Conservation (phyloP, 768 basidiomycete species). For the Pleurotus cornucopiae region DNA sequence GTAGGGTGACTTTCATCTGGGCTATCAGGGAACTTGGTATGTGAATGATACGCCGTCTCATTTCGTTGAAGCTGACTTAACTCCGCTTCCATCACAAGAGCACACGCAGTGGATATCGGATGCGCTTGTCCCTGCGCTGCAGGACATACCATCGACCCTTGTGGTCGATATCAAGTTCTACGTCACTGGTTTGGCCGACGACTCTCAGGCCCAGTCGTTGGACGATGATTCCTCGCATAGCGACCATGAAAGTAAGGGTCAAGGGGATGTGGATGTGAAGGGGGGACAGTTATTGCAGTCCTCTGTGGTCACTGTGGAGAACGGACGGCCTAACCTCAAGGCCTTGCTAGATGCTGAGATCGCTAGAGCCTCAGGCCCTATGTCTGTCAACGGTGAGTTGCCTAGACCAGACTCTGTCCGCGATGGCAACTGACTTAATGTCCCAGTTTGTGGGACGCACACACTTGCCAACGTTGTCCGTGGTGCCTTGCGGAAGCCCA, state of each 20-base stretch:
- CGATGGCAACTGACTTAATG: too few relatives aligned
- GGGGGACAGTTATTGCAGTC: conserved; percentile 16
- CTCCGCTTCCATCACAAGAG: conserved; percentile 13
- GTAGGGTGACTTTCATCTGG: conserved; percentile 39
- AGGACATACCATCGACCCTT: conserved; percentile 23
- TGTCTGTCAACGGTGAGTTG: conserved; percentile 37
- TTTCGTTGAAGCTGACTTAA: background rate
- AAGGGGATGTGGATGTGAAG: conserved; percentile 11
- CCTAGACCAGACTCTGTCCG: background rate
- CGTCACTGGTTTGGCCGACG: conserved; percentile 26
- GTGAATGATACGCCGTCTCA: conserved; percentile 17
- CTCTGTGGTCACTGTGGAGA: conserved; percentile 21
- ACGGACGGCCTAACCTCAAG: conserved; percentile 40
- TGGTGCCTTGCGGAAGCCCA: conserved; percentile 26
- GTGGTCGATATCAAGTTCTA: conserved; percentile 35
- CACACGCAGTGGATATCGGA: conserved; percentile 45
- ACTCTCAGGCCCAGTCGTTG: conserved; percentile 12
- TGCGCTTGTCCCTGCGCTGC: conserved; percentile 26
- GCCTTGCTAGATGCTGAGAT: conserved; percentile 34
- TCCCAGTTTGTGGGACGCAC: conserved; percentile 29
- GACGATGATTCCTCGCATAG: conserved; percentile 17
- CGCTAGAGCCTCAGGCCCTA: conserved; percentile 20
- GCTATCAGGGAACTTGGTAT: conserved; percentile 30
- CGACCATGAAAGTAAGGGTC: conserved; percentile 12
- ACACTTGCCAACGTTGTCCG: conserved; percentile 29